A percentile compares a stretch with the other conserved stretches of the same genome.
Conservation (phyloP, 352 stramenopile species). For the Phytophthora multivora region DNA sequence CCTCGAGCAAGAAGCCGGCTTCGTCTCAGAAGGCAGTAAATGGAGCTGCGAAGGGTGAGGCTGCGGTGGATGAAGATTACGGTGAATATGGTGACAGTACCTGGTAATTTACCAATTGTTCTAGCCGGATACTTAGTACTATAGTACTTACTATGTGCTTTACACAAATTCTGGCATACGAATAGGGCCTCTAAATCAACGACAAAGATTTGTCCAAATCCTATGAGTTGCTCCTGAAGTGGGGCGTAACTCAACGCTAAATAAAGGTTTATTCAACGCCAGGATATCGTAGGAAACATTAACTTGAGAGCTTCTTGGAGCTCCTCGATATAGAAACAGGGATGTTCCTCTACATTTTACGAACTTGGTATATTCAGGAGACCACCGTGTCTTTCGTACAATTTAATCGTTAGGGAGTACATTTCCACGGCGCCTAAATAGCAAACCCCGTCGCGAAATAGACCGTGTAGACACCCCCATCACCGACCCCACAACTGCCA, state of each 20-base stretch:
- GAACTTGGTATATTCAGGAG: conserved; percentile 10
- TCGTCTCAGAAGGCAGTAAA: background rate
- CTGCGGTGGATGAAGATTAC: background rate
- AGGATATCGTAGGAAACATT: no score
- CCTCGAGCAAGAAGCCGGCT: background rate
- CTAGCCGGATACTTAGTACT: no score
- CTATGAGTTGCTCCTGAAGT: no score
- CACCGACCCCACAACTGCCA: conserved; percentile 9
- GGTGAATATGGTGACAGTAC: background rate
- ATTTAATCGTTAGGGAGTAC: background rate
- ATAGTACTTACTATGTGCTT: no score
- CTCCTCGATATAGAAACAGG: conserved; percentile 38
- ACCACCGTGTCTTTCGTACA: background rate
- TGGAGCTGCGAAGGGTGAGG: background rate
- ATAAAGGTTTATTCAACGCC: no score
- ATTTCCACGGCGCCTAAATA: background rate
- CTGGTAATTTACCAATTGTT: background rate
- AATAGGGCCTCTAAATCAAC: no score
- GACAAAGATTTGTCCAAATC: no score
- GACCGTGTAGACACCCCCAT: conserved; percentile 1
- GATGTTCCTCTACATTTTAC: conserved; percentile 16
- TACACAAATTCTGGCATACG: no score
- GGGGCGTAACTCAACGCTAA: no score
- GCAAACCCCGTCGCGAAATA: no score
- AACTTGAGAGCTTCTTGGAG: conserved; percentile 1